Evolutionary conservation across 352 stramenopile species (phyloP).

Genomic region (Pythium rishiriense): DNA sequence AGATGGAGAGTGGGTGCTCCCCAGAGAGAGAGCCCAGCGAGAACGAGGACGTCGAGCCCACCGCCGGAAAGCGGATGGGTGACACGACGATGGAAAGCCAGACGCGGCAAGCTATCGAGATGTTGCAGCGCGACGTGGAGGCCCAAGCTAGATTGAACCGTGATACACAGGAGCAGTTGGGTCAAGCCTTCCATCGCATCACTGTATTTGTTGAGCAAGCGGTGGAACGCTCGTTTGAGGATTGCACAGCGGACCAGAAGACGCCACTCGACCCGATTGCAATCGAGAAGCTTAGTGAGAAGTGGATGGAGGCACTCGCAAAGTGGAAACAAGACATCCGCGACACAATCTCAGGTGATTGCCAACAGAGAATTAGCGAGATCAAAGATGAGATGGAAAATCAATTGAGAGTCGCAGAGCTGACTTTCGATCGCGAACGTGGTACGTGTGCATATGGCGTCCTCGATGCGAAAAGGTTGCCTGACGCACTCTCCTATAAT

Average conservation of each 20-base stretch:
- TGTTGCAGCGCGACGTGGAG: slow-evolving; percentile 25
- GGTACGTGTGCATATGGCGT: not conserved
- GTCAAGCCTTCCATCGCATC: slow-evolving; percentile 2
- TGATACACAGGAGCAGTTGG: slow-evolving; percentile 10
- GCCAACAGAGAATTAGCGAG: slow-evolving; percentile 12
- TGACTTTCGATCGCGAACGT: not conserved
- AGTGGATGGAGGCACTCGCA: slow-evolving; percentile 36
- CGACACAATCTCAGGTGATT: slow-evolving; percentile 22
- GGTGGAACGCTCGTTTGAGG: not conserved
- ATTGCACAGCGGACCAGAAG: not conserved
- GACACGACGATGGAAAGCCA: slow-evolving; percentile 13
- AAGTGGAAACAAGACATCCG: slow-evolving; percentile 34
- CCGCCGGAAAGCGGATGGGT: slow-evolving; percentile 2
- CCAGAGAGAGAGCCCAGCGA: not conserved
- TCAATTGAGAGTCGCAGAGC: not conserved
- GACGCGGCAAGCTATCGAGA: slow-evolving; percentile 7
- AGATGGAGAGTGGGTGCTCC: not conserved
- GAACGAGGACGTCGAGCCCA: no score
- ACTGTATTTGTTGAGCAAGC: slow-evolving; percentile 1
- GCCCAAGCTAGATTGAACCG: slow-evolving; percentile 20
- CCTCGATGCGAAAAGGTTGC: no score
- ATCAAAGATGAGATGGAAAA: slow-evolving; percentile 4
- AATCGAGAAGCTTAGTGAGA: not conserved
- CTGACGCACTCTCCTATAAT: no score
- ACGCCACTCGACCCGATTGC: not conserved